Conservation (phyloP, 768 basidiomycete genomes). For the Leccinum olivaceopallidum region DNA sequence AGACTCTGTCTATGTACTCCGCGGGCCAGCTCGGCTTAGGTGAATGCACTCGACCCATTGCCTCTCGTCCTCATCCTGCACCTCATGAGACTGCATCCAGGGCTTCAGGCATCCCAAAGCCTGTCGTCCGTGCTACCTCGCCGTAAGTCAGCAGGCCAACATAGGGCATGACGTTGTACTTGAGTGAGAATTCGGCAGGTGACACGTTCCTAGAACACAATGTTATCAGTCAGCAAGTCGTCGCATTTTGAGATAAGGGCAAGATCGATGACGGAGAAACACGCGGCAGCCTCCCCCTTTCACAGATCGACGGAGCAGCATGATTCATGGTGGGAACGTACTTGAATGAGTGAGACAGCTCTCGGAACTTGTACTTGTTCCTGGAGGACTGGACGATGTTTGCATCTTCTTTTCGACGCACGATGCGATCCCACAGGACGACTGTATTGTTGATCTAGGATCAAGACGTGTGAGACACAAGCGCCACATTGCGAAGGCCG, state of each 20-base stretch:
- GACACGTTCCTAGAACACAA: constrained; percentile 53
- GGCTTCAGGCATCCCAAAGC: constrained; percentile 37
- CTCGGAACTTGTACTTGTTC: constrained; percentile 86
- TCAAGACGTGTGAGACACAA: constrained; percentile 14
- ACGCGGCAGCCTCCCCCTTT: constrained; percentile 19
- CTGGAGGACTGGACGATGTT: constrained; percentile 48
- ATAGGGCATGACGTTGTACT: constrained; percentile 91
- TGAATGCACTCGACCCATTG: constrained; percentile 7
- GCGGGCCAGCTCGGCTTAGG: constrained; percentile 14
- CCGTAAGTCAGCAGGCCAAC: constrained; percentile 81
- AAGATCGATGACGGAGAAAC: constrained; percentile 18
- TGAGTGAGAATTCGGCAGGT: constrained; percentile 69
- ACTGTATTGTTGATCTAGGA: constrained; percentile 69
- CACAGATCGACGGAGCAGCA: constrained; percentile 1
- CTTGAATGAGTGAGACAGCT: constrained; percentile 74
- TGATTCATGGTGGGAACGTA: constrained; percentile 38
- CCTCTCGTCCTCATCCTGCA: background rate
- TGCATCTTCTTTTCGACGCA: constrained; percentile 78
- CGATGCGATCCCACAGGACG: constrained; percentile 91
- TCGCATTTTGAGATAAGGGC: constrained; percentile 14
- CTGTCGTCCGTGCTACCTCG: constrained; percentile 55
- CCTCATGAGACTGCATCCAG: constrained; percentile 32
- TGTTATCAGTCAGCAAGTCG: constrained; percentile 19
- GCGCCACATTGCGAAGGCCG: constrained; percentile 17
- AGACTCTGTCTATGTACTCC: constrained; percentile 10